phyloP scores from a whole-genome alignment of 2,329 filamentous ascomycete genomes.

The Xylaria sp. region DNA sequence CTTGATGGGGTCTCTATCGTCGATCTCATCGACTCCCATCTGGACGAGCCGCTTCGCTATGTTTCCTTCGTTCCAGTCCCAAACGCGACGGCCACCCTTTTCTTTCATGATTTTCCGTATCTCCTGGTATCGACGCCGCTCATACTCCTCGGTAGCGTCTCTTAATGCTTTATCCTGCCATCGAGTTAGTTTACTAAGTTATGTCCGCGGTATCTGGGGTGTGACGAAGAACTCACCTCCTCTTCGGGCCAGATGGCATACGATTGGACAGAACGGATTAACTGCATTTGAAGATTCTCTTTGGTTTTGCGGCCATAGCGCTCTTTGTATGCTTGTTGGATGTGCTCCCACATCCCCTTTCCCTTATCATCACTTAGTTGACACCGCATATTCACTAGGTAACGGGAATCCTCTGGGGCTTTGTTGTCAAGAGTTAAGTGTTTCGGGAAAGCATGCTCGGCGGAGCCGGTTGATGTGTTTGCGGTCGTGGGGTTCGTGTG shows the following conservation, averaged over 20 bases:
- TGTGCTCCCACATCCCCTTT: constrained; percentile 68
- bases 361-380: constrained; percentile 59
- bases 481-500: not conserved
- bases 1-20: constrained; percentile 53
- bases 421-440: constrained; percentile 54
- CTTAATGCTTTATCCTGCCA: constrained; percentile 55
- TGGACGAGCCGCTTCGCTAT: constrained; percentile 62
- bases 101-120: constrained; percentile 59
- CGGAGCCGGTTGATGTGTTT: not conserved
- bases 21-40: constrained; percentile 57
- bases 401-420: constrained; percentile 60
- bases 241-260: constrained; percentile 59
- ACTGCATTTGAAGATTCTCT: constrained; percentile 66
- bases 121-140: constrained; percentile 56
- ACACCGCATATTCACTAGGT: constrained; percentile 61
- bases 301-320: constrained; percentile 52
- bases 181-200: constrained; percentile 34
- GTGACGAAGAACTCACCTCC: constrained; percentile 57
- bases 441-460: constrained; percentile 28
- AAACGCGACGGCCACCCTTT: constrained; percentile 60
- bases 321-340: constrained; percentile 57
- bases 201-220: constrained; percentile 21
- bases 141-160: constrained; percentile 49
- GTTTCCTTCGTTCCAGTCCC: constrained; percentile 61
- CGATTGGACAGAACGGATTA: constrained; percentile 61